Percentiles rank a stretch among this genome's conserved stretches.
Evolutionary conservation across 2,329 filamentous ascomycete genomes (phyloP).

Genomic region (Paecilomyces formosus): DNA sequence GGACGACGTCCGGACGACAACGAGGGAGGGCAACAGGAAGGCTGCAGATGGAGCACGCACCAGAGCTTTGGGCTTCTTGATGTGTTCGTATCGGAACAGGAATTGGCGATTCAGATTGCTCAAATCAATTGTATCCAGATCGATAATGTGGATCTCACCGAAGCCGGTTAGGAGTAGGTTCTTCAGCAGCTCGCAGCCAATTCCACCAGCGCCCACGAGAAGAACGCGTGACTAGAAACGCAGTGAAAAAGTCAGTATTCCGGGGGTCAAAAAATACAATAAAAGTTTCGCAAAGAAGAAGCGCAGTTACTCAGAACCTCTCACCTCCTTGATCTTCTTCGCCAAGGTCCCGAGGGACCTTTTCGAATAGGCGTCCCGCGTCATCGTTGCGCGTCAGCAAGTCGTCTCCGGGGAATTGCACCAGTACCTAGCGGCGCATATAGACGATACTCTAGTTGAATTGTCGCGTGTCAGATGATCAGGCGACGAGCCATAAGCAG

Average conservation of each 20-base stretch:
- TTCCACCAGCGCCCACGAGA: constrained; percentile 93
- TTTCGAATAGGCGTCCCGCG: constrained; percentile 34
- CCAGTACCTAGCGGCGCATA: constrained; percentile 5
- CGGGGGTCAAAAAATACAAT: neutral
- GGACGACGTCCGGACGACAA: neutral
- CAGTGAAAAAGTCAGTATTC: constrained; percentile 1
- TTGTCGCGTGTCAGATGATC: neutral
- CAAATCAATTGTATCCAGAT: constrained; percentile 96
- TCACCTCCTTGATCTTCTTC: constrained; percentile 34
- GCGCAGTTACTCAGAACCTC: constrained; percentile 1
- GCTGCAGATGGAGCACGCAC: constrained; percentile 43
- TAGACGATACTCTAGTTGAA: constrained; percentile 3
- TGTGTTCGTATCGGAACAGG: constrained; percentile 91
- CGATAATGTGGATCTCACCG: constrained; percentile 86
- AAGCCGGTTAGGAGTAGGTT: constrained; percentile 90
- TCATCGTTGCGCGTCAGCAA: constrained; percentile 19
- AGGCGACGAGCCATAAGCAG: neutral
- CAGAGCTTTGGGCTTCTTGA: constrained; percentile 92
- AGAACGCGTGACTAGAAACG: constrained; percentile 66
- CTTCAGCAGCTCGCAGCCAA: constrained; percentile 95
- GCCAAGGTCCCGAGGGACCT: constrained; percentile 37
- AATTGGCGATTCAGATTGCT: constrained; percentile 98
- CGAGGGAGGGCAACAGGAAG: constrained; percentile 3
- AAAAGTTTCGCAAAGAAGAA: constrained; percentile 2
- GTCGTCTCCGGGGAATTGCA: neutral